Percentiles rank a stretch among this genome's conserved stretches.
Evolutionary conservation across 805 yeast genomes (phyloP).

Genomic region (Sporopachydermia lactativora): DNA sequence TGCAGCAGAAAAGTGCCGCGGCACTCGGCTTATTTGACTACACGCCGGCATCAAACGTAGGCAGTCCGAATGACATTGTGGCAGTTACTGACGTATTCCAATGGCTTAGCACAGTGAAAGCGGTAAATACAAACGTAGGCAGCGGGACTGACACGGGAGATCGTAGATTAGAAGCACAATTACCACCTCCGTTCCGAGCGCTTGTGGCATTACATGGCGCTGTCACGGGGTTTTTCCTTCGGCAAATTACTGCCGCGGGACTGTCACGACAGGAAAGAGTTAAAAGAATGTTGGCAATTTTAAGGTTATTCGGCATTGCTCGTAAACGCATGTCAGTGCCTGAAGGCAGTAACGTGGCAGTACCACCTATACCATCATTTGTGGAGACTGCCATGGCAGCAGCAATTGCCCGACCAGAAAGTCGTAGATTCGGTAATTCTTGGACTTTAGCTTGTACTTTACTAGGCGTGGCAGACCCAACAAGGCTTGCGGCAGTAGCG

Average conservation of each 20-base stretch:
- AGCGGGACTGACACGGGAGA: slow-evolving; percentile 25
- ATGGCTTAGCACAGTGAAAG: slow-evolving; percentile 48
- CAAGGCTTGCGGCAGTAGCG: slow-evolving; percentile 7
- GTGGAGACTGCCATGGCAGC: slow-evolving; percentile 67
- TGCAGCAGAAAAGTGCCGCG: slow-evolving; percentile 56
- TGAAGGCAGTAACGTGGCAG: slow-evolving; percentile 14
- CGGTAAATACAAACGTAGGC: too few species aligned
- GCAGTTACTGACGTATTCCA: slow-evolving; percentile 53
- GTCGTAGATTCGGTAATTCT: slow-evolving; percentile 48
- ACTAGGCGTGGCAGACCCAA: slow-evolving; percentile 4
- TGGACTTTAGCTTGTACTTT: slow-evolving; percentile 44
- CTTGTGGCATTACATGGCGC: slow-evolving; percentile 55
- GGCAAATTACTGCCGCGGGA: slow-evolving; percentile 50
- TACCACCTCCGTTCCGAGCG: slow-evolving; percentile 60
- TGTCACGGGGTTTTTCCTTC: slow-evolving; percentile 45
- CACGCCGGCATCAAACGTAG: slow-evolving; percentile 24
- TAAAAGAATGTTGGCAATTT: slow-evolving; percentile 51
- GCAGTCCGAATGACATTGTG: slow-evolving; percentile 35
- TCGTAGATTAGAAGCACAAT: slow-evolving; percentile 28
- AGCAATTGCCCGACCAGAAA: slow-evolving; percentile 69
- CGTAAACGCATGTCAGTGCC: slow-evolving; percentile 51
- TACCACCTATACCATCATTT: slow-evolving; percentile 61
- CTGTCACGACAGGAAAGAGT: slow-evolving; percentile 46
- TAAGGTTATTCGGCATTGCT: slow-evolving; percentile 50
- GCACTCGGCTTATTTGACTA: slow-evolving; percentile 45